Percentiles rank a stretch among this genome's conserved stretches.
Evolutionary conservation across 495 filamentous ascomycete genomes (phyloP).

Genomic region (Xylaria flabelliformis): DNA sequence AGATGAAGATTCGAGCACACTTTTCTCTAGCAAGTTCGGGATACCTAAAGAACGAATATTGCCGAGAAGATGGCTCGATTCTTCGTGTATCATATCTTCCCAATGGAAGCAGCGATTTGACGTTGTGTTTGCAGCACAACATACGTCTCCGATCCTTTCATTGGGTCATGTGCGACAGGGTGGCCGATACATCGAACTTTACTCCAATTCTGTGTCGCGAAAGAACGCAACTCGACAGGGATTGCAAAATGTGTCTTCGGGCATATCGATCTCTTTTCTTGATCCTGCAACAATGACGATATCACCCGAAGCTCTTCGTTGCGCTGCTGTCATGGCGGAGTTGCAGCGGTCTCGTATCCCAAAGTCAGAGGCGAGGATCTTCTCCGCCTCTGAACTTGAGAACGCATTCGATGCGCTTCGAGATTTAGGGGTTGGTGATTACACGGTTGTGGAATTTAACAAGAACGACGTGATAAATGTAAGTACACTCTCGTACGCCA

Average conservation of each 20-base stretch:
- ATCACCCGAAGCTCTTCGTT: background rate
- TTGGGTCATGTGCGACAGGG: background rate
- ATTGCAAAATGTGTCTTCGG: background rate
- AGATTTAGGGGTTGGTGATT: background rate
- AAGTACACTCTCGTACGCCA: background rate
- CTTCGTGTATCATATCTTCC: background rate
- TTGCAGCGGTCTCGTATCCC: background rate
- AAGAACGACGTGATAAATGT: slow-evolving; percentile 8
- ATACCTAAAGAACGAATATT: slow-evolving; percentile 45
- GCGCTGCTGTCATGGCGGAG: background rate
- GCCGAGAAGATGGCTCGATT: slow-evolving; percentile 6
- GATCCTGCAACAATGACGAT: background rate
- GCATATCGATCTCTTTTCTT: background rate
- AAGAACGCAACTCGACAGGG: slow-evolving; percentile 1
- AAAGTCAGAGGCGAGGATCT: background rate
- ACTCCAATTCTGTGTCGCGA: background rate
- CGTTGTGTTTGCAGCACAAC: slow-evolving; percentile 7
- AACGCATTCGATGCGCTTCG: background rate
- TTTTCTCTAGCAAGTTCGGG: slow-evolving; percentile 45
- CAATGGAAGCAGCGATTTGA: slow-evolving; percentile 13
- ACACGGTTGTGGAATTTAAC: slow-evolving; percentile 11
- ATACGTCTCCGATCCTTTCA: background rate
- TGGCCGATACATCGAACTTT: background rate
- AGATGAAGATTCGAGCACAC: slow-evolving; percentile 42
- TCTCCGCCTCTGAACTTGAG: background rate